Evolutionary conservation across 2,329 filamentous ascomycete genomes (phyloP).

Genomic region (Tolypocladium inflatum): DNA sequence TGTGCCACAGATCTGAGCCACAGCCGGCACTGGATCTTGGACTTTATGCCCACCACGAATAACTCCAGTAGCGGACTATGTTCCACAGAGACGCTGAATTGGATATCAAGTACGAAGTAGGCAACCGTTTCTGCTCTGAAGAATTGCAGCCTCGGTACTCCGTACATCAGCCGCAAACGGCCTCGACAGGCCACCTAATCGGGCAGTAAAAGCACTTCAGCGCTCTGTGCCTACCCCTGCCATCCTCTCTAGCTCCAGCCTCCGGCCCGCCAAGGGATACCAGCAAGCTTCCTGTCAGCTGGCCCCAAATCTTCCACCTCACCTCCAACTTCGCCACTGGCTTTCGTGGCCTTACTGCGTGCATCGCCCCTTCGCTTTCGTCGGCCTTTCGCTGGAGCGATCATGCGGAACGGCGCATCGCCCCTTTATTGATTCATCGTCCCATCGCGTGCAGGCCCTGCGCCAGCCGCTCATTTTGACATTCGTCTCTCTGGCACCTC

Average conservation of each 20-base stretch:
- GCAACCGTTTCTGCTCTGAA: neutral
- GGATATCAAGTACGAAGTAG: neutral
- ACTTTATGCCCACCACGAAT: neutral
- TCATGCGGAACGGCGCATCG: neutral
- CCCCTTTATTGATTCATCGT: neutral
- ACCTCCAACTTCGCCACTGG: slow-evolving; percentile 11
- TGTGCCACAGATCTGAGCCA: slow-evolving; percentile 1
- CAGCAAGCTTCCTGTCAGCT: neutral
- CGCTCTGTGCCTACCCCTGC: neutral
- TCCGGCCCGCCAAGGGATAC: neutral
- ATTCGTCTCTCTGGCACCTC: neutral
- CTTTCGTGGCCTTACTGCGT: slow-evolving; percentile 9
- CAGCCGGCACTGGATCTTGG: neutral
- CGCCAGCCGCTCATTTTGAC: neutral
- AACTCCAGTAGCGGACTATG: neutral
- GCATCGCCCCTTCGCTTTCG: slow-evolving; percentile 2
- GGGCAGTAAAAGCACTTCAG: neutral
- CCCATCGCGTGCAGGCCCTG: neutral
- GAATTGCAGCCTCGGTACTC: too few relatives aligned
- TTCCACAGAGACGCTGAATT: neutral
- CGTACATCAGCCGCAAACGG: neutral
- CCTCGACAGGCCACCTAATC: neutral
- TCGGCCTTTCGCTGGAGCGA: neutral
- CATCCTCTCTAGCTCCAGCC: neutral
- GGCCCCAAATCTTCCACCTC: neutral